These are phyloP conservation scores for Toxicodendron radicans DNA, from an alignment of 345 rosid species.

Conservation along the genomic window DNA sequence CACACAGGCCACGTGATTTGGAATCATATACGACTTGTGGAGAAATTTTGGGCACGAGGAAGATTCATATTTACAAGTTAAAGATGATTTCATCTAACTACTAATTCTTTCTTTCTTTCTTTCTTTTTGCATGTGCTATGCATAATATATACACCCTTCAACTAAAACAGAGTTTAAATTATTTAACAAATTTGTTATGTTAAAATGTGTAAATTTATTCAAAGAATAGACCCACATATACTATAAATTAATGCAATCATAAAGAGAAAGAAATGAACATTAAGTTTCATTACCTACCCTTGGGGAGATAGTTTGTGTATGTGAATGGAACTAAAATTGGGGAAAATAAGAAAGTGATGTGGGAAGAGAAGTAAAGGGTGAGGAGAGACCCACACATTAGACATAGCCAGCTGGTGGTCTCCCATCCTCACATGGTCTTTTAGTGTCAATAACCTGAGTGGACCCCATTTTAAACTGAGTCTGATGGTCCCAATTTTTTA, in stretches of 20 bases:
- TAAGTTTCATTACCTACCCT: neutral
- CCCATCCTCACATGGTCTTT: constrained; percentile 47
- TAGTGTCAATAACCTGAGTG: constrained; percentile 21
- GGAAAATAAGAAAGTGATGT: neutral
- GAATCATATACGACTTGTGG: constrained; percentile 33
- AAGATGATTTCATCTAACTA: neutral
- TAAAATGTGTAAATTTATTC: no score
- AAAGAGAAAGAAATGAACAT: neutral
- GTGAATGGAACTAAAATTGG: neutral
- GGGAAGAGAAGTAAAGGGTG: constrained; percentile 8
- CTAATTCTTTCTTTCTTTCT: no score
- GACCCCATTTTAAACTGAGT: constrained; percentile 28
- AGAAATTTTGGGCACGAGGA: constrained; percentile 23
- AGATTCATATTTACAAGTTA: constrained; percentile 9
- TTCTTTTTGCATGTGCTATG: constrained; percentile 16
- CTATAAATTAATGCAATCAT: no score
- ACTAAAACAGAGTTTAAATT: neutral
- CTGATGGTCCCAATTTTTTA: constrained; percentile 26
- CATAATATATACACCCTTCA: neutral
- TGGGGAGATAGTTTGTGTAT: no score
- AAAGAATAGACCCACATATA: neutral
- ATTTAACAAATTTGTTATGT: neutral
- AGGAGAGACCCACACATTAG: constrained; percentile 33
- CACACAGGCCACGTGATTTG: constrained; percentile 52
- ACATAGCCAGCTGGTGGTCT: constrained; percentile 62